Percentiles rank a stretch among this genome's conserved stretches.
Evolutionary conservation across 148 eudicot species (phyloP).

Genomic region (Dysphania ambrosioides): DNA sequence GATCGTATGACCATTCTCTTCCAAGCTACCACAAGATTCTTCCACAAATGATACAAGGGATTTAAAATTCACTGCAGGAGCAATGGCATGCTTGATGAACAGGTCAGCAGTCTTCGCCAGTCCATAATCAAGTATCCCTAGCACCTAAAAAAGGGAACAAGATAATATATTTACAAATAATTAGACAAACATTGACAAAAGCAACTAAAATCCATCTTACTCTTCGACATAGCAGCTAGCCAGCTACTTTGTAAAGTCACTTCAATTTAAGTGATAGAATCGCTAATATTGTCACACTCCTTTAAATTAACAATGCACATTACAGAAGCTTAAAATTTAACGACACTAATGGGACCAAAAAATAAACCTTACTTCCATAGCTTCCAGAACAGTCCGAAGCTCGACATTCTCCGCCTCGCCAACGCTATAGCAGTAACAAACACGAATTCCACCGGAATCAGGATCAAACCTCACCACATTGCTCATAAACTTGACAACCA

Average conservation of each 20-base stretch:
- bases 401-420: conserved; percentile 46
- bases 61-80: conserved; percentile 47
- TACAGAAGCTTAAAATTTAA: not conserved
- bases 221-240: not conserved
- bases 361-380: conserved; percentile 83
- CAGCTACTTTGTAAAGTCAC: not conserved
- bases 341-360: not conserved
- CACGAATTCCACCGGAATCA: conserved; percentile 37
- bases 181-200: not conserved
- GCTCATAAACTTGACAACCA: conserved; percentile 61
- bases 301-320: not conserved
- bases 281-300: not conserved
- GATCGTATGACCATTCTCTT: conserved; percentile 34
- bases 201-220: not conserved
- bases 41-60: conserved; percentile 46
- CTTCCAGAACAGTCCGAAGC: conserved; percentile 68
- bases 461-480: conserved; percentile 58
- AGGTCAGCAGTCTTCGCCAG: conserved; percentile 85
- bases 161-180: not conserved
- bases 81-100: conserved; percentile 59
- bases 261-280: not conserved
- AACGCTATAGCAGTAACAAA: conserved; percentile 36
- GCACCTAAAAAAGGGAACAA: conserved; percentile 43
- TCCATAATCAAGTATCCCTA: conserved; percentile 77
- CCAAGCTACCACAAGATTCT: conserved; percentile 39